Percentiles rank a stretch among this genome's conserved stretches.
Evolutionary conservation across 1,284 basidiomycete species (phyloP).

Genomic region (Apiotrichum sp.): DNA sequence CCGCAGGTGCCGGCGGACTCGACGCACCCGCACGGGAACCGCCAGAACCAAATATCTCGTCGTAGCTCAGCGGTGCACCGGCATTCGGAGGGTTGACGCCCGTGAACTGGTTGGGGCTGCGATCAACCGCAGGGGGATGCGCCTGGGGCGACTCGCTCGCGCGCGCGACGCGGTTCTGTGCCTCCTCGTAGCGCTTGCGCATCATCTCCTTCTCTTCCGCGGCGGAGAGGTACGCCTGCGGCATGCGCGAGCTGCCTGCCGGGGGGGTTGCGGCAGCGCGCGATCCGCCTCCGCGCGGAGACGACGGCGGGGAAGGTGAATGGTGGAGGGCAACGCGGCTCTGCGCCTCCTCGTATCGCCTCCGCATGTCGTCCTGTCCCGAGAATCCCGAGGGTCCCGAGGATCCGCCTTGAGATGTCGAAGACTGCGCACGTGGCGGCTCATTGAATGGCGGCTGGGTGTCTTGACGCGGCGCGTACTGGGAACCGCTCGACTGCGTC

Average conservation of each 20-base stretch:
- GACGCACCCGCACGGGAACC: too few relatives aligned
- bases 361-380: conserved; percentile 10
- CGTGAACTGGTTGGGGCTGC: too few relatives aligned
- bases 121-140: too few relatives aligned
- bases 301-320: background rate
- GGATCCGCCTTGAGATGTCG: background rate
- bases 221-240: conserved; percentile 3
- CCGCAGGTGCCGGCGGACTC: background rate
- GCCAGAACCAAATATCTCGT: background rate
- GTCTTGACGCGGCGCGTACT: too few relatives aligned
- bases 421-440: too few relatives aligned
- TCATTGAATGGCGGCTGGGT: too few relatives aligned
- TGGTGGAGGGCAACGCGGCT: background rate
- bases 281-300: background rate
- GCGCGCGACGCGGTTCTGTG: conserved; percentile 49
- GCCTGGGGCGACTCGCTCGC: background rate
- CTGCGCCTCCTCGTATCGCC: conserved; percentile 31
- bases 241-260: background rate
- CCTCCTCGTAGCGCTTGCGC: conserved; percentile 30
- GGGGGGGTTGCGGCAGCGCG: background rate
- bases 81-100: too few relatives aligned
- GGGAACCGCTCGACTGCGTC: background rate
- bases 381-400: background rate
- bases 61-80: background rate
- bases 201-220: conserved; percentile 21